phyloP scores from a whole-genome alignment of 257 asterid species.

The Petunia secreta region DNA sequence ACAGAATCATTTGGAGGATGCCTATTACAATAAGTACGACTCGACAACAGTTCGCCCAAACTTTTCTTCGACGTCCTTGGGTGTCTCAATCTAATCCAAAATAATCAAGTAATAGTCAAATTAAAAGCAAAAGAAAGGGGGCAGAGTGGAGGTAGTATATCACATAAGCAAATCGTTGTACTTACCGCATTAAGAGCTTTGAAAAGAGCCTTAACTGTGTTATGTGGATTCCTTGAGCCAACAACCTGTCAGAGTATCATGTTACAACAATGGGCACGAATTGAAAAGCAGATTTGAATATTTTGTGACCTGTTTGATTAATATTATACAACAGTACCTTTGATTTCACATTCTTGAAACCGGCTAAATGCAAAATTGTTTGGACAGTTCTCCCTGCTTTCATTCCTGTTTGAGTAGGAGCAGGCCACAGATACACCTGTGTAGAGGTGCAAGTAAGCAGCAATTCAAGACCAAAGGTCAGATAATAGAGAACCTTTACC shows the following conservation, averaged over 20 bases:
- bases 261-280: slow-evolving; percentile 32
- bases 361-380: slow-evolving; percentile 75
- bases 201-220: slow-evolving; percentile 90
- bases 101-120: slow-evolving; percentile 27
- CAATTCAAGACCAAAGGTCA: neutral
- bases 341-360: slow-evolving; percentile 91
- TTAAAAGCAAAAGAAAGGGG: slow-evolving; percentile 2
- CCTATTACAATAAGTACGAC: slow-evolving; percentile 63
- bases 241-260: slow-evolving; percentile 56
- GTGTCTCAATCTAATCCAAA: slow-evolving; percentile 70
- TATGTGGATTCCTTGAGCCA: slow-evolving; percentile 94
- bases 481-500: neutral
- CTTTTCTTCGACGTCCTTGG: slow-evolving; percentile 86
- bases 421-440: slow-evolving; percentile 97
- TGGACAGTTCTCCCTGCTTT: slow-evolving; percentile 91
- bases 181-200: slow-evolving; percentile 91
- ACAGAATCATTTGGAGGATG: neutral
- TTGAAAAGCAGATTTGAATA: neutral
- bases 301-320: neutral
- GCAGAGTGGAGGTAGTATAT: neutral
- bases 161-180: slow-evolving; percentile 26
- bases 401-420: slow-evolving; percentile 80
- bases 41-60: slow-evolving; percentile 92
- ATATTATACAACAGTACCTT: slow-evolving; percentile 53
- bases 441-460: slow-evolving; percentile 29